Evolutionary conservation across 1,284 basidiomycete genomes (phyloP).

Genomic region (Leccinum fuscescens): DNA sequence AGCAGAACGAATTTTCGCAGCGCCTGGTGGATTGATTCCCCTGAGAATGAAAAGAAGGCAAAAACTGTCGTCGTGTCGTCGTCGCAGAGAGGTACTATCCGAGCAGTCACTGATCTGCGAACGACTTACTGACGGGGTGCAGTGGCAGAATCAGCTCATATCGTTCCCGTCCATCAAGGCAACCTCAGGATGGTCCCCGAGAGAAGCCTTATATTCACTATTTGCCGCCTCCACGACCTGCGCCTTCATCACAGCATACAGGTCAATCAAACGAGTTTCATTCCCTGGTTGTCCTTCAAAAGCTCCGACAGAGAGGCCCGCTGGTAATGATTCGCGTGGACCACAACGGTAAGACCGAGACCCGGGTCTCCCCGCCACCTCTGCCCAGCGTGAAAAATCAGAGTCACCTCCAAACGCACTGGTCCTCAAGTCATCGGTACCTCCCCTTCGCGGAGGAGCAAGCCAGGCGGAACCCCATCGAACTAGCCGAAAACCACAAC

Average conservation of each 20-base stretch:
- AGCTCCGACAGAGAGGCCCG: slow-evolving; percentile 20
- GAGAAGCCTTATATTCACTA: slow-evolving; percentile 43
- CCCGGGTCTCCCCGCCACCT: no score
- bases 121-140: slow-evolving; percentile 10
- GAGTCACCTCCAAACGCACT: no score
- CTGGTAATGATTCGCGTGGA: slow-evolving; percentile 17
- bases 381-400: no score
- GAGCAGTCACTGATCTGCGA: neutral
- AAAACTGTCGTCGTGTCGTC: slow-evolving; percentile 31
- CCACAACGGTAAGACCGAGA: slow-evolving; percentile 26
- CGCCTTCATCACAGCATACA: slow-evolving; percentile 14
- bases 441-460: no score
- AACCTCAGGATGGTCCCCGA: slow-evolving; percentile 26
- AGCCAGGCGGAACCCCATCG: no score
- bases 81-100: slow-evolving; percentile 28
- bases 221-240: slow-evolving; percentile 32
- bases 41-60: slow-evolving; percentile 48
- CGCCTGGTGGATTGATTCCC: slow-evolving; percentile 46
- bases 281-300: slow-evolving; percentile 1
- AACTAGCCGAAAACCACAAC: no score
- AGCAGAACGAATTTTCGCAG: slow-evolving; percentile 58
- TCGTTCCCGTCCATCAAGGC: slow-evolving; percentile 29
- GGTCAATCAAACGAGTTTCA: slow-evolving; percentile 19
- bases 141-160: slow-evolving; percentile 26
- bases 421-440: no score